Percentiles rank a stretch among this genome's conserved stretches.
phyloP scores from a whole-genome alignment of 2,329 filamentous ascomycete species.

The Phyllosticta citriasiana region DNA sequence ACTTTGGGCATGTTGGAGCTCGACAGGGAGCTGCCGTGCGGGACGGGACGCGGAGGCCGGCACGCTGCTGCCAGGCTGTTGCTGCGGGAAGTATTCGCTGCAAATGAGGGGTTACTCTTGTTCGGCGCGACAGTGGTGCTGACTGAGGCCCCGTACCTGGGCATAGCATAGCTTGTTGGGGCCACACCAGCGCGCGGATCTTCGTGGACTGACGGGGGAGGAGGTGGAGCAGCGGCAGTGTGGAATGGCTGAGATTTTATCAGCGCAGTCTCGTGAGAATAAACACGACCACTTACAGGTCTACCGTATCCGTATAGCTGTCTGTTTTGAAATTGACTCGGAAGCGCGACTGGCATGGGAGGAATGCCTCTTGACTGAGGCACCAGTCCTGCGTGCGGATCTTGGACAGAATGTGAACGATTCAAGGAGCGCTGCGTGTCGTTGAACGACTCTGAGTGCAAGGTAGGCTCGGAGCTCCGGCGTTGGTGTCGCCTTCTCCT shows the following conservation, averaged over 20 bases:
- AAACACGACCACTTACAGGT: background rate
- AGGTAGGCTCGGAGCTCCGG: background rate
- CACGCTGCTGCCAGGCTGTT: background rate
- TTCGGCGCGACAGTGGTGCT: background rate
- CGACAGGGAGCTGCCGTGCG: background rate
- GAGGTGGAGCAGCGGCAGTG: background rate
- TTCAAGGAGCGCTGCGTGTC: background rate
- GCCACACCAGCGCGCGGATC: background rate
- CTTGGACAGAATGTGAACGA: background rate
- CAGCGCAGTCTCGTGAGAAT: background rate
- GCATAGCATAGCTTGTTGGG: background rate
- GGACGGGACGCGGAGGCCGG: background rate
- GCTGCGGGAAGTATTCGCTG: background rate
- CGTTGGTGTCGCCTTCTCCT: background rate
- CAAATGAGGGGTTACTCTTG: background rate
- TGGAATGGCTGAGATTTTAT: background rate
- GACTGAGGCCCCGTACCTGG: background rate
- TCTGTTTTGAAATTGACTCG: slow-evolving; percentile 3
- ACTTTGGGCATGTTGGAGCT: background rate
- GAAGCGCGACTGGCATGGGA: background rate
- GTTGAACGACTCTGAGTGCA: background rate
- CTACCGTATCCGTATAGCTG: slow-evolving; percentile 1
- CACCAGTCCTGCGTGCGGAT: background rate
- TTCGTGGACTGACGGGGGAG: background rate
- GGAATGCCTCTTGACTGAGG: background rate